These are phyloP conservation scores for Pleurotus sapidus DNA, from an alignment of 768 basidiomycete species.

Conservation along the genomic window DNA sequence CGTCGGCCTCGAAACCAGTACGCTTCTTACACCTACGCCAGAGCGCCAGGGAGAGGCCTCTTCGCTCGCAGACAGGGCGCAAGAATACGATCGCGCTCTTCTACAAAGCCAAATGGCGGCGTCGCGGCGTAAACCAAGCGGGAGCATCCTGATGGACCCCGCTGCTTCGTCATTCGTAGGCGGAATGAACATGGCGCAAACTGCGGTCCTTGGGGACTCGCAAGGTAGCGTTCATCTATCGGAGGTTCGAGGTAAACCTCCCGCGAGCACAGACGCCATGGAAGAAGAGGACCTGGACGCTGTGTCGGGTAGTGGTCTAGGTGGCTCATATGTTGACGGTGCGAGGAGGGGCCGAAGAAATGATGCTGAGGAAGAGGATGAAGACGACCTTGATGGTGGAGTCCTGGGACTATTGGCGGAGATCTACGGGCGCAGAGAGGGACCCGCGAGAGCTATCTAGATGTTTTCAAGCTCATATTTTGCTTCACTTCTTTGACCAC, in stretches of 20 bases:
- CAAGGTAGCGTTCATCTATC: constrained; percentile 46
- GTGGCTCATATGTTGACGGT: constrained; percentile 43
- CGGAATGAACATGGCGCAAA: constrained; percentile 57
- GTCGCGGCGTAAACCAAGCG: constrained; percentile 42
- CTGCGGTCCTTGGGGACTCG: constrained; percentile 74
- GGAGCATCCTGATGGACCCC: constrained; percentile 38
- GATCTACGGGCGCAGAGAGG: constrained; percentile 71
- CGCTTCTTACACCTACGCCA: constrained; percentile 25
- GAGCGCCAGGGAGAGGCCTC: constrained; percentile 30
- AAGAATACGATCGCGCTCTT: constrained; percentile 75
- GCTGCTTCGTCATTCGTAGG: constrained; percentile 46
- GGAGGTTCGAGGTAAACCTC: constrained; percentile 1
- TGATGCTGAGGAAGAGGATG: constrained; percentile 57
- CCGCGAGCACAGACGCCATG: constrained; percentile 2
- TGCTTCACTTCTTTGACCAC: neutral
- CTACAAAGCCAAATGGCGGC: constrained; percentile 64
- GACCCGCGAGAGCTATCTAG: constrained; percentile 45
- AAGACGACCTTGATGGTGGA: constrained; percentile 72
- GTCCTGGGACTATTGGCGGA: constrained; percentile 83
- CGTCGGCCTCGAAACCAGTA: constrained; percentile 15
- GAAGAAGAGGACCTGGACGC: constrained; percentile 52
- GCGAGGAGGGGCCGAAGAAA: constrained; percentile 41
- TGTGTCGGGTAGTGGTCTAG: constrained; percentile 28
- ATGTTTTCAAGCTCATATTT: constrained; percentile 9
- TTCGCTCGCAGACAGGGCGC: constrained; percentile 48